phyloP scores from a whole-genome alignment of 78 protist genomes.

The Dictyostelium capitatum region DNA sequence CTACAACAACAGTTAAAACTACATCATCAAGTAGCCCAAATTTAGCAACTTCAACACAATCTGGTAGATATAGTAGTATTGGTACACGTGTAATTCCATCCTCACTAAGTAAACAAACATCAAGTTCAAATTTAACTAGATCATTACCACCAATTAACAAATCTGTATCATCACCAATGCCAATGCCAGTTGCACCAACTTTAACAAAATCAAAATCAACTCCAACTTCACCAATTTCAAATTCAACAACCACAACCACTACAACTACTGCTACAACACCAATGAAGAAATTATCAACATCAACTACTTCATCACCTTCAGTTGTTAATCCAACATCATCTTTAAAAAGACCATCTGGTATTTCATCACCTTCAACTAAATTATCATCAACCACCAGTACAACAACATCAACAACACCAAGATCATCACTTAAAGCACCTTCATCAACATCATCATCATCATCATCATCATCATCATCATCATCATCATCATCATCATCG shows the following conservation, averaged over 20 bases:
- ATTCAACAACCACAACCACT: neutral
- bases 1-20: slow-evolving; percentile 6
- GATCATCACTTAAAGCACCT: neutral
- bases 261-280: neutral
- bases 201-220: slow-evolving; percentile 52
- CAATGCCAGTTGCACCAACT: slow-evolving; percentile 24
- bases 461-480: neutral
- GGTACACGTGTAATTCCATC: slow-evolving; percentile 32
- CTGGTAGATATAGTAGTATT: slow-evolving; percentile 74
- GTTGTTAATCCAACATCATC: neutral
- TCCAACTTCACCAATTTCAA: slow-evolving; percentile 23
- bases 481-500: neutral
- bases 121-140: slow-evolving; percentile 39
- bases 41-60: slow-evolving; percentile 23
- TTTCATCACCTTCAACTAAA: neutral
- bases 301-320: neutral
- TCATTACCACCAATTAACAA: slow-evolving; percentile 28
- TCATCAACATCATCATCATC: neutral
- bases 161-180: slow-evolving; percentile 9
- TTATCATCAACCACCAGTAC: neutral
- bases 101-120: neutral
- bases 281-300: slow-evolving; percentile 5
- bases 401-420: neutral
- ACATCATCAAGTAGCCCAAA: slow-evolving; percentile 58
- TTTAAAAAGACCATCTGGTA: neutral